Conservation (phyloP, 192 early-diverging fungal genomes). For the Gamsiella multidivaricata region DNA sequence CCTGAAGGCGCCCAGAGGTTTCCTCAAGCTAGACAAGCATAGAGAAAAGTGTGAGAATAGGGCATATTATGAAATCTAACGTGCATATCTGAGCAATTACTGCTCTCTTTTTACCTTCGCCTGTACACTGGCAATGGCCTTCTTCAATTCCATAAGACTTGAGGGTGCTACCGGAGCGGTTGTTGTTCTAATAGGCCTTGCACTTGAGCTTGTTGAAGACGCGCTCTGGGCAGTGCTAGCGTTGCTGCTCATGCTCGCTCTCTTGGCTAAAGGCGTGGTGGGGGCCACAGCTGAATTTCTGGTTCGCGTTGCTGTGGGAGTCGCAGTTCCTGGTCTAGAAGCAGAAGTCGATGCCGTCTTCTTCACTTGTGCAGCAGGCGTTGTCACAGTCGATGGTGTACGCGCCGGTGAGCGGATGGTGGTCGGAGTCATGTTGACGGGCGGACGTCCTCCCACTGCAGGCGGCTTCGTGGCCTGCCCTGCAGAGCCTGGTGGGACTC, state of each 20-base stretch:
- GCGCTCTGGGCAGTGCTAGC: background rate
- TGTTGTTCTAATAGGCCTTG: background rate
- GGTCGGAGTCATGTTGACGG: constrained; percentile 45
- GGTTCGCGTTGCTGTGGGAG: no score
- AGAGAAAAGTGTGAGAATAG: background rate
- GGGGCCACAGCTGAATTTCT: background rate
- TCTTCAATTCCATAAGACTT: constrained; percentile 22
- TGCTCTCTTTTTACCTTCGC: constrained; percentile 20
- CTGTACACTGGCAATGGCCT: constrained; percentile 15
- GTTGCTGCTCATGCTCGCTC: background rate
- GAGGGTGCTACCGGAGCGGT: background rate
- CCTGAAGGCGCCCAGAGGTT: constrained; percentile 9
- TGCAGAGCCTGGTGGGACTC: constrained; percentile 6
- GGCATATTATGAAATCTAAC: background rate
- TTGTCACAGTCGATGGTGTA: constrained; percentile 3
- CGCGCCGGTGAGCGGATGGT: constrained; percentile 22
- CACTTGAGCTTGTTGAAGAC: constrained; percentile 4
- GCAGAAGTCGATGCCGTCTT: constrained; percentile 3
- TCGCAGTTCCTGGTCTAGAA: no score
- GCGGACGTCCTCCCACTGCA: constrained; percentile 28
- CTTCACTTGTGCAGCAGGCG: no score
- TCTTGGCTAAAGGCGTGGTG: background rate
- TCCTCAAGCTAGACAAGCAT: constrained; percentile 19
- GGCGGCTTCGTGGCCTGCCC: constrained; percentile 27
- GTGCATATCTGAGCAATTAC: background rate